Evolutionary conservation across 2,329 filamentous ascomycete species (phyloP).

Genomic region (Fusarium paranaense): DNA sequence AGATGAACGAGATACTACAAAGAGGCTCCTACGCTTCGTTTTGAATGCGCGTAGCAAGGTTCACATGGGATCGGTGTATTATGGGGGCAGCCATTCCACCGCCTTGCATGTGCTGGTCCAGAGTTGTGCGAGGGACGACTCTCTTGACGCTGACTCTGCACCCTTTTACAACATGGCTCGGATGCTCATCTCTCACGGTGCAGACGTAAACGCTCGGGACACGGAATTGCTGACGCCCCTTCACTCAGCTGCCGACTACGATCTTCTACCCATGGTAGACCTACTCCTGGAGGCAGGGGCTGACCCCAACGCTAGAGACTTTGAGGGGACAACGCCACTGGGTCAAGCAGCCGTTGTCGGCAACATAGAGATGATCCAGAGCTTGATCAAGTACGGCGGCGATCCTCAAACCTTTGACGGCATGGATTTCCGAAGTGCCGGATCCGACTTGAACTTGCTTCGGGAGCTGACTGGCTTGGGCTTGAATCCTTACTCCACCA

Average conservation of each 20-base stretch:
- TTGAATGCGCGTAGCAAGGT: constrained; percentile 22
- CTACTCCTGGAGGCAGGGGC: constrained; percentile 34
- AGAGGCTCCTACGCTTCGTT: constrained; percentile 21
- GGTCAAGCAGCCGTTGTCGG: constrained; percentile 1
- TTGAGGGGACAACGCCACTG: constrained; percentile 16
- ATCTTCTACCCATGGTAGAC: not conserved
- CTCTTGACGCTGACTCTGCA: not conserved
- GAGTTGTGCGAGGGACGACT: not conserved
- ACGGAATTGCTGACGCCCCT: constrained; percentile 19
- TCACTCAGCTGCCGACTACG: constrained; percentile 10
- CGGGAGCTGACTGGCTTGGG: constrained; percentile 23
- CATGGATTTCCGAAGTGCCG: not conserved
- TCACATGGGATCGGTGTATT: not conserved
- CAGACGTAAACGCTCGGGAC: constrained; percentile 34
- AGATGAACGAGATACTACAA: not conserved
- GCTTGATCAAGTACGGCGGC: constrained; percentile 28
- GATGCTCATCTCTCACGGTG: constrained; percentile 23
- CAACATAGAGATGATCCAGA: not conserved
- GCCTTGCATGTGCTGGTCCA: constrained; percentile 30
- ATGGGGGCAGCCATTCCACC: not conserved
- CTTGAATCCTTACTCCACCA: constrained; percentile 13
- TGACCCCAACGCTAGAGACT: constrained; percentile 24
- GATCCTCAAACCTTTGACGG: constrained; percentile 13
- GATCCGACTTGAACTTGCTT: not conserved
- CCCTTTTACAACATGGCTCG: constrained; percentile 11